A percentile compares a stretch with the other conserved stretches of the same genome.
Evolutionary conservation across 495 filamentous ascomycete species (phyloP).

Genomic region (Penicillium soppii): DNA sequence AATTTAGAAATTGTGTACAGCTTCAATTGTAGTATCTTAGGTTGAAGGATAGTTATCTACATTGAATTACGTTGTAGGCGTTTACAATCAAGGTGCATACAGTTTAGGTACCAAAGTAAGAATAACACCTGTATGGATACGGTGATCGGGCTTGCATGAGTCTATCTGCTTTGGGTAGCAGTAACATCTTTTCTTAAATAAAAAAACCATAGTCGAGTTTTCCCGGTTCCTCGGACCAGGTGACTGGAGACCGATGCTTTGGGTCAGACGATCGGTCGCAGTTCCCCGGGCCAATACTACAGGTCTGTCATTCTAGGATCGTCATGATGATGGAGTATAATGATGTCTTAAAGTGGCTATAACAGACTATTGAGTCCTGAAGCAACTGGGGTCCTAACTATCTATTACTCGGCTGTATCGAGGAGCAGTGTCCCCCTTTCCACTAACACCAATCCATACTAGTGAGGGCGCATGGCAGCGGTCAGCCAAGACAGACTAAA

Average conservation of each 20-base stretch:
- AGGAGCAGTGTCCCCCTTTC: neutral
- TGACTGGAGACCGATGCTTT: constrained; percentile 2
- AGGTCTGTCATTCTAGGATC: neutral
- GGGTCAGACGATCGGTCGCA: constrained; percentile 8
- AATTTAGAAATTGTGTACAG: too few relatives aligned
- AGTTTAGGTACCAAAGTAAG: too few relatives aligned
- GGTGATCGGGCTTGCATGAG: constrained; percentile 2
- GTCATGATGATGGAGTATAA: constrained; percentile 12
- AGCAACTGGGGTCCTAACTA: constrained; percentile 14
- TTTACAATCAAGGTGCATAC: too few relatives aligned
- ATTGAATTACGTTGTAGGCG: too few relatives aligned
- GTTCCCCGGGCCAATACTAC: neutral
- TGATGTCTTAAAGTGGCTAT: neutral
- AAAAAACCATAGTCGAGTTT: neutral
- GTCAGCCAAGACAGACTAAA: constrained; percentile 41
- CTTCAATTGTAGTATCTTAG: too few relatives aligned
- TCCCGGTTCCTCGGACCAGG: neutral
- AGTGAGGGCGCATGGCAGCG: constrained; percentile 28
- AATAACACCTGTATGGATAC: neutral
- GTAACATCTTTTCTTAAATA: neutral
- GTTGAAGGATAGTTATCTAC: too few relatives aligned
- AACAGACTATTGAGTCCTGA: constrained; percentile 26
- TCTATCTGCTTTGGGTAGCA: neutral
- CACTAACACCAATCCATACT: constrained; percentile 5
- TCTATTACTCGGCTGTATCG: constrained; percentile 1